A percentile compares a stretch with the other conserved stretches of the same genome.
Evolutionary conservation across 2,329 filamentous ascomycete species (phyloP).

Genomic region (Pestalotiopsis fici): DNA sequence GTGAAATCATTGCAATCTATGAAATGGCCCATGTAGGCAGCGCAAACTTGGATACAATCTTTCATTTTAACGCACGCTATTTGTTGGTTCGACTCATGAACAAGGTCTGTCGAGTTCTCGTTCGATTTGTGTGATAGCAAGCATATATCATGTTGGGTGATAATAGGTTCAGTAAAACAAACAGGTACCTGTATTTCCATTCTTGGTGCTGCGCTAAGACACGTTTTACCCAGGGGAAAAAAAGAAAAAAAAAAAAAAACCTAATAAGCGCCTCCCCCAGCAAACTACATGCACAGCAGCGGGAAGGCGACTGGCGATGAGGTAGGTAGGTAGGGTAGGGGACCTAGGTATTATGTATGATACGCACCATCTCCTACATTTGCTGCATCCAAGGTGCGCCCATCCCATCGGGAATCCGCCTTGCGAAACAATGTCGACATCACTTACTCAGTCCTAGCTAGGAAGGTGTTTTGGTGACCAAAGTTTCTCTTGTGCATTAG

Average conservation of each 20-base stretch:
- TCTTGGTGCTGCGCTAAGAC: not conserved
- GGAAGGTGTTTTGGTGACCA: constrained; percentile 1
- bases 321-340: not conserved
- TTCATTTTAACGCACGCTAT: too few species aligned
- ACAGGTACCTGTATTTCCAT: not conserved
- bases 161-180: not conserved
- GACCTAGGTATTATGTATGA: not conserved
- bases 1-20: too few species aligned
- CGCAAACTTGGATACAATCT: too few species aligned
- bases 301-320: not conserved
- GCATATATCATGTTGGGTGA: too few species aligned
- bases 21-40: too few species aligned
- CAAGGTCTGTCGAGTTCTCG: too few species aligned
- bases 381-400: not conserved
- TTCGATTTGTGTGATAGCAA: too few species aligned
- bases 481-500: not conserved
- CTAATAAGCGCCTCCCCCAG: not conserved
- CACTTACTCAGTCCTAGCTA: not conserved
- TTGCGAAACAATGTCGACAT: not conserved
- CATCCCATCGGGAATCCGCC: not conserved
- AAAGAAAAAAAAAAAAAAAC: too few species aligned
- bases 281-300: not conserved
- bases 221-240: not conserved
- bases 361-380: not conserved
- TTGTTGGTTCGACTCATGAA: too few species aligned